Conservation (phyloP, 768 basidiomycete genomes). For the Gyrodon lividus region DNA sequence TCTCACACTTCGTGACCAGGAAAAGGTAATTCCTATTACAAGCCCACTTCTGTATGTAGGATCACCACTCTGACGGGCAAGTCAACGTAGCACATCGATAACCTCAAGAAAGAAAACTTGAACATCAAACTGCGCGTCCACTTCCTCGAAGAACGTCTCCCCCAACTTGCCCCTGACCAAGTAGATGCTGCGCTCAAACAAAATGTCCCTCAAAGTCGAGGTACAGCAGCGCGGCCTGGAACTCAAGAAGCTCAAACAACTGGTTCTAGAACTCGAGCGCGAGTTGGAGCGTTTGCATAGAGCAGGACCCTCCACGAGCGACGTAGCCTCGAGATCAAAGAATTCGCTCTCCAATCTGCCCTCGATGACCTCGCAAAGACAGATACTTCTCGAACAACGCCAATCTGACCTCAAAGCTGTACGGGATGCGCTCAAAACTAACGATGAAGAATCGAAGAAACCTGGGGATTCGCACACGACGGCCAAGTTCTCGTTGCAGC, state of each 20-base stretch:
- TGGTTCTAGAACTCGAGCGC: constrained; percentile 78
- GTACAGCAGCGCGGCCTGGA: constrained; percentile 88
- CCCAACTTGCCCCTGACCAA: constrained; percentile 87
- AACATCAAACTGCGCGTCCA: constrained; percentile 94
- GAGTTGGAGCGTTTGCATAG: constrained; percentile 68
- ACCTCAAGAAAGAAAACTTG: constrained; percentile 96
- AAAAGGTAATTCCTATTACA: constrained; percentile 61
- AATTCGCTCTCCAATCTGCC: constrained; percentile 61
- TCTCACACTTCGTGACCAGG: constrained; percentile 91
- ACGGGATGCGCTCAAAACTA: constrained; percentile 63
- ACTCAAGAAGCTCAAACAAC: constrained; percentile 89
- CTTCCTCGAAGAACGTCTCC: constrained; percentile 90
- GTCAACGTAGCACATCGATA: constrained; percentile 78
- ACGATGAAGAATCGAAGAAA: constrained; percentile 76
- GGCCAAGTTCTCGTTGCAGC: constrained; percentile 81
- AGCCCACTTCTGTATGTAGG: not conserved
- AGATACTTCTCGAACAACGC: constrained; percentile 65
- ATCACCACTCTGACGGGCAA: not conserved
- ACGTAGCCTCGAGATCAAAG: constrained; percentile 67
- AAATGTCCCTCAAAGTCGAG: constrained; percentile 92
- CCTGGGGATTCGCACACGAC: constrained; percentile 83
- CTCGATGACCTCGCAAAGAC: constrained; percentile 61
- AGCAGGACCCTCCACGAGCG: constrained; percentile 58
- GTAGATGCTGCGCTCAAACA: constrained; percentile 90
- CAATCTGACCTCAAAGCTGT: constrained; percentile 75